Conservation (phyloP, 192 early-diverging fungal genomes). For the Hyaloraphidium curvatum region DNA sequence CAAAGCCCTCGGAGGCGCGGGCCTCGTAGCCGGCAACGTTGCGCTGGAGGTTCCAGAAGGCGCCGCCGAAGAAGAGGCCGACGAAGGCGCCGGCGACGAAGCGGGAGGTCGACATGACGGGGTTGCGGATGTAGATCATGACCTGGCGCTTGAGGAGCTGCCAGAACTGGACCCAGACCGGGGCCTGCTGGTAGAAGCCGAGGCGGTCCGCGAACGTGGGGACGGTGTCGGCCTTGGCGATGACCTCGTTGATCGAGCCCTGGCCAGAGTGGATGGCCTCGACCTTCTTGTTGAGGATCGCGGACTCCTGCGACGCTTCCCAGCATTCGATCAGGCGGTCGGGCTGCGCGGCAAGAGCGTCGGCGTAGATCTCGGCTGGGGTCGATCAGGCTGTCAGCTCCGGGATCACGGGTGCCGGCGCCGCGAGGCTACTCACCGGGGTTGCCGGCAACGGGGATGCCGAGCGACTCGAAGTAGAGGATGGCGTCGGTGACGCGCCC, state of each 20-base stretch:
- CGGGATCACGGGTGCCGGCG: too few species aligned
- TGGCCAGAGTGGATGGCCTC: slow-evolving; percentile 5
- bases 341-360: slow-evolving; percentile 1
- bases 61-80: slow-evolving; percentile 6
- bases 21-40: neutral
- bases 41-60: slow-evolving; percentile 4
- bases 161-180: neutral
- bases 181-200: slow-evolving; percentile 9
- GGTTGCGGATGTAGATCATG: slow-evolving; percentile 4
- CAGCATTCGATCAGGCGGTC: slow-evolving; percentile 3
- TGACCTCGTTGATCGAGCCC: slow-evolving; percentile 5
- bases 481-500: neutral
- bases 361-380: slow-evolving; percentile 8
- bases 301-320: neutral
- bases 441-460: slow-evolving; percentile 1
- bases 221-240: neutral
- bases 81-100: slow-evolving; percentile 2
- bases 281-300: neutral
- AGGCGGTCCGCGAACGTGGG: neutral
- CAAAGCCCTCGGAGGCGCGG: neutral
- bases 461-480: neutral
- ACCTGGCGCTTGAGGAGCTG: slow-evolving; percentile 1
- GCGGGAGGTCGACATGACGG: slow-evolving; percentile 4
- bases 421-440: too few species aligned
- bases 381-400: too few species aligned